A percentile compares a stretch with the other conserved stretches of the same genome.
These are phyloP conservation scores for Macrocybe gigantea DNA, from an alignment of 768 basidiomycete species.

Conservation along the genomic window DNA sequence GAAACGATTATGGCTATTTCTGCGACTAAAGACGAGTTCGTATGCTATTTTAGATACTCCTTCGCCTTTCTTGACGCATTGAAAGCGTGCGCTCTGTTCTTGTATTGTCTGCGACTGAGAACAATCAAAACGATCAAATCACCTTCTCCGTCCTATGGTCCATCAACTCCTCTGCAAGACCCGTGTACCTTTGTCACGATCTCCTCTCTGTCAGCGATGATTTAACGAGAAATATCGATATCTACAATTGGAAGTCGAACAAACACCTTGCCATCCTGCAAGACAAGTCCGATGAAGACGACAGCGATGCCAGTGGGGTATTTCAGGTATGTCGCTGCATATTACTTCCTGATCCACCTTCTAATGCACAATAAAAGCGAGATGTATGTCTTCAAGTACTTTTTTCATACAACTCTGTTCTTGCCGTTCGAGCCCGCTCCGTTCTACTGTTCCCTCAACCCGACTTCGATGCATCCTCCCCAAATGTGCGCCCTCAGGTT, in stretches of 20 bases:
- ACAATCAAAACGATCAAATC: no score
- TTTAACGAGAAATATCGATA: not conserved
- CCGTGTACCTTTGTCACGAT: conserved; percentile 44
- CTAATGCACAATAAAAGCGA: conserved; percentile 20
- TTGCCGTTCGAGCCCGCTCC: conserved; percentile 56
- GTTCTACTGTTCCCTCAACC: conserved; percentile 52
- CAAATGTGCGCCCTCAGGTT: conserved; percentile 8
- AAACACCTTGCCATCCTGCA: conserved; percentile 31
- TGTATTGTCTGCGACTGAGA: no score
- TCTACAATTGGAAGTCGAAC: no score
- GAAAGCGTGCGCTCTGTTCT: no score
- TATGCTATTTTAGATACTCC: conserved; percentile 7
- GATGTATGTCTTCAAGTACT: conserved; percentile 50
- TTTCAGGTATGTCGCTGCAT: conserved; percentile 12
- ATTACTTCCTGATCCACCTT: not conserved
- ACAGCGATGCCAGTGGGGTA: conserved; percentile 18
- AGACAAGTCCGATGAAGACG: conserved; percentile 23
- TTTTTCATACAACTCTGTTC: conserved; percentile 37
- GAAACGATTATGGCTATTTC: conserved; percentile 45
- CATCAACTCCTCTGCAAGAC: conserved; percentile 16
- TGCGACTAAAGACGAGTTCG: conserved; percentile 40
- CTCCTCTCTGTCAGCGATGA: conserved; percentile 52
- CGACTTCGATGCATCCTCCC: conserved; percentile 16
- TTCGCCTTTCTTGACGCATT: conserved; percentile 3
- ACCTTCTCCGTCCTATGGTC: no score